A percentile compares a stretch with the other conserved stretches of the same genome.
Conservation (phyloP, 148 eudicot genomes). For the Oxyria digyna region DNA sequence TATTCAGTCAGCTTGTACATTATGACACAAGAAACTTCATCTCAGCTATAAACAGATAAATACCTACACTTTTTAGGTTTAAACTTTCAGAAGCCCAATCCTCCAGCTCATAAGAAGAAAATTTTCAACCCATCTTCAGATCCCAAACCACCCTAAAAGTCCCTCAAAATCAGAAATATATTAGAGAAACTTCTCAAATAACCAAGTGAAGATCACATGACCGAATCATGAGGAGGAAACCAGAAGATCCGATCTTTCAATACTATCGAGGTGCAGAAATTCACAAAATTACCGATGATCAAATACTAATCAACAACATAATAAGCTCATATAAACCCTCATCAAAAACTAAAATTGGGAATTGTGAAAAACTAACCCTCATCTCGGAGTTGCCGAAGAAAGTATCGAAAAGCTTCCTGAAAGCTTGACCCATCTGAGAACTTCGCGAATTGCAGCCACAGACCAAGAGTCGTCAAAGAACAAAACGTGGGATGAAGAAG, state of each 20-base stretch:
- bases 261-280: not conserved
- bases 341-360: not conserved
- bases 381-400: slow-evolving; percentile 97
- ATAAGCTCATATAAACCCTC: not conserved
- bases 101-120: not conserved
- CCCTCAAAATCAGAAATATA: not conserved
- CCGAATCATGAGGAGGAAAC: not conserved
- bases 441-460: not conserved
- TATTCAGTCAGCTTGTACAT: not conserved
- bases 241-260: not conserved
- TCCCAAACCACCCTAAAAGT: not conserved
- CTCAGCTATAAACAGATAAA: not conserved
- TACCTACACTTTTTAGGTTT: not conserved
- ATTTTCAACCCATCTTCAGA: not conserved
- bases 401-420: slow-evolving; percentile 91
- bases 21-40: not conserved
- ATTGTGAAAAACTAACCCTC: slow-evolving; percentile 39
- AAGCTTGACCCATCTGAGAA: slow-evolving; percentile 75
- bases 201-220: not conserved
- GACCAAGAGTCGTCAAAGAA: slow-evolving; percentile 2
- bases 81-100: not conserved
- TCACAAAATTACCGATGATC: not conserved
- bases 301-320: not conserved
- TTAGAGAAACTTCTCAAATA: not conserved
- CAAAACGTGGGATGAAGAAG: not conserved